phyloP scores from a whole-genome alignment of 2,329 filamentous ascomycete species.

The Cryphonectria radicalis region DNA sequence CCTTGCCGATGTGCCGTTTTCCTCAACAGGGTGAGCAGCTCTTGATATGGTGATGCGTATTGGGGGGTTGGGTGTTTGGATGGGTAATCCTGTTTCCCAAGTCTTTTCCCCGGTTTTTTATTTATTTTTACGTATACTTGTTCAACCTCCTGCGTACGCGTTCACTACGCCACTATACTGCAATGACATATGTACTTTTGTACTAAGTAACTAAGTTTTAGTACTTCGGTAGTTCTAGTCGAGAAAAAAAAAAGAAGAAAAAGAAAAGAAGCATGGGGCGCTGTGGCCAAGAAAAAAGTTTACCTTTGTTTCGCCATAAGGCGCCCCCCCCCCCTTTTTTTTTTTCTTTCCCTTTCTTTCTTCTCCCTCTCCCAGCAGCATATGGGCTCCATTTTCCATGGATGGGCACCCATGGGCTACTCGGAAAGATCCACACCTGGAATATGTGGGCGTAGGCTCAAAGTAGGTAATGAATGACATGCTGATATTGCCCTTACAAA shows the following conservation, averaged over 20 bases:
- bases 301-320: background rate
- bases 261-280: background rate
- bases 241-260: too few species aligned
- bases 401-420: background rate
- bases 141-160: background rate
- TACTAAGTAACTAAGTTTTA: too few species aligned
- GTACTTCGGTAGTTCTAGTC: background rate
- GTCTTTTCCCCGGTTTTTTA: background rate
- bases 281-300: background rate
- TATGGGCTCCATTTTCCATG: background rate
- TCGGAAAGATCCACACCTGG: background rate
- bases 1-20: background rate
- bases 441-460: background rate
- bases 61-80: too few species aligned
- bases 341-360: too few species aligned
- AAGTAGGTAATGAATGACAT: background rate
- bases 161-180: background rate
- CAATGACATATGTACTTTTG: background rate
- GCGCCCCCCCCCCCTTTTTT: too few species aligned
- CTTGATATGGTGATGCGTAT: background rate
- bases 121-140: background rate
- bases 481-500: background rate
- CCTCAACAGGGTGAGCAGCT: background rate
- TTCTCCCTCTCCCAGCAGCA: background rate
- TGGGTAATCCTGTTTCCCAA: too few species aligned